A percentile compares a stretch with the other conserved stretches of the same genome.
Evolutionary conservation across 148 eudicot species (phyloP).

Genomic region (Drosera capensis): DNA sequence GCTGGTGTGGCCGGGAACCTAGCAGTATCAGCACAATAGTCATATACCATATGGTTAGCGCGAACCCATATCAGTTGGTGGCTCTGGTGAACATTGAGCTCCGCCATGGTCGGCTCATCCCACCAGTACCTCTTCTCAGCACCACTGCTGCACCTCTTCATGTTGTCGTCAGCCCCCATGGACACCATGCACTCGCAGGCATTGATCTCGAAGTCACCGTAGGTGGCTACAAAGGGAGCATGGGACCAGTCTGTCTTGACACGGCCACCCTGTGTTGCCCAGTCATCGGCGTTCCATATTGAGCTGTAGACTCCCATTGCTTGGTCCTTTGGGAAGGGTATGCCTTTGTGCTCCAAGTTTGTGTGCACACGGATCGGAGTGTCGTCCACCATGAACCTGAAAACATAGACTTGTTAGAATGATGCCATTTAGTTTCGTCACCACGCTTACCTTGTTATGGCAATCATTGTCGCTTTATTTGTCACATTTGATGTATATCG

Average conservation of each 20-base stretch:
- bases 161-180: conserved; percentile 26
- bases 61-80: conserved; percentile 78
- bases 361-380: conserved; percentile 66
- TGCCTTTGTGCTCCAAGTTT: conserved; percentile 64
- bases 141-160: conserved; percentile 32
- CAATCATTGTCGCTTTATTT: no score
- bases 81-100: conserved; percentile 64
- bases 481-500: no score
- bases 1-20: conserved; percentile 45
- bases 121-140: conserved; percentile 40
- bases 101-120: conserved; percentile 52
- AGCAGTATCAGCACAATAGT: conserved; percentile 53
- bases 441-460: no score
- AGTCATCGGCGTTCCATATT: conserved; percentile 88
- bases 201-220: conserved; percentile 49
- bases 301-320: conserved; percentile 87
- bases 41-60: conserved; percentile 65
- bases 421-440: no score
- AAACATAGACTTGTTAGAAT: conserved; percentile 1
- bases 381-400: conserved; percentile 66
- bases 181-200: conserved; percentile 37
- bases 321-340: conserved; percentile 72
- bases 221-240: conserved; percentile 65
- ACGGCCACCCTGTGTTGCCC: conserved; percentile 87
- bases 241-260: conserved; percentile 84